phyloP scores from a whole-genome alignment of 345 rosid genomes.

The Lumnitzera racemosa region DNA sequence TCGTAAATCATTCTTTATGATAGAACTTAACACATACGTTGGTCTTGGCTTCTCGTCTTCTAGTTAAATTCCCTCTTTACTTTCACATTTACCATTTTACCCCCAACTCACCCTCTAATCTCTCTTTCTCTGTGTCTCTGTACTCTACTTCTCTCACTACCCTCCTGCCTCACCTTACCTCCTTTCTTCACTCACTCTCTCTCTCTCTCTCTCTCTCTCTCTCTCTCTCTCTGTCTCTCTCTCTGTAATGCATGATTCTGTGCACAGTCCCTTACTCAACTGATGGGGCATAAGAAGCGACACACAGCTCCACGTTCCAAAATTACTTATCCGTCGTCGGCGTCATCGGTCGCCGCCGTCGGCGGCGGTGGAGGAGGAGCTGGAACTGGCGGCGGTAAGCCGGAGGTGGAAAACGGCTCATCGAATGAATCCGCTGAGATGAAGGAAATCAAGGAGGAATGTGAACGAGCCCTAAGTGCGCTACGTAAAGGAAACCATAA shows the following conservation, averaged over 20 bases:
- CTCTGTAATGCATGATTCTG: constrained; percentile 1
- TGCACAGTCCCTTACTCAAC: constrained; percentile 2
- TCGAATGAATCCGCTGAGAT: constrained; percentile 13
- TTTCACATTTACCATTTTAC: too few species aligned
- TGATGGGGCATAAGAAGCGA: constrained; percentile 86
- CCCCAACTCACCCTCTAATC: too few species aligned
- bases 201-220: too few species aligned
- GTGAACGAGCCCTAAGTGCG: constrained; percentile 76
- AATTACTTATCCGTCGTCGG: constrained; percentile 25
- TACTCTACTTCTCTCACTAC: too few species aligned
- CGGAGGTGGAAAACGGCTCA: not conserved
- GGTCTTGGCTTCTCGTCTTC: too few species aligned
- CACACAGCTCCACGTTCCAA: constrained; percentile 48
- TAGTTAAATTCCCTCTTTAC: too few species aligned
- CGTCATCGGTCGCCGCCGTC: constrained; percentile 17
- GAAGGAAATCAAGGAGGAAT: constrained; percentile 54
- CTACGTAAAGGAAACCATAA: constrained; percentile 81
- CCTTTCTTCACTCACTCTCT: too few species aligned
- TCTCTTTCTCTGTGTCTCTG: too few species aligned
- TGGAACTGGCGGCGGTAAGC: constrained; percentile 15
- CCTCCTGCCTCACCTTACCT: too few species aligned
- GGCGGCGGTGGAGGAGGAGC: constrained; percentile 1
- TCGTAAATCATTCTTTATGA: too few species aligned
- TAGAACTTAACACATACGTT: too few species aligned
- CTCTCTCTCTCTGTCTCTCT: too few species aligned